Evolutionary conservation across 768 basidiomycete genomes (phyloP).

Genomic region (Vararia minispora): DNA sequence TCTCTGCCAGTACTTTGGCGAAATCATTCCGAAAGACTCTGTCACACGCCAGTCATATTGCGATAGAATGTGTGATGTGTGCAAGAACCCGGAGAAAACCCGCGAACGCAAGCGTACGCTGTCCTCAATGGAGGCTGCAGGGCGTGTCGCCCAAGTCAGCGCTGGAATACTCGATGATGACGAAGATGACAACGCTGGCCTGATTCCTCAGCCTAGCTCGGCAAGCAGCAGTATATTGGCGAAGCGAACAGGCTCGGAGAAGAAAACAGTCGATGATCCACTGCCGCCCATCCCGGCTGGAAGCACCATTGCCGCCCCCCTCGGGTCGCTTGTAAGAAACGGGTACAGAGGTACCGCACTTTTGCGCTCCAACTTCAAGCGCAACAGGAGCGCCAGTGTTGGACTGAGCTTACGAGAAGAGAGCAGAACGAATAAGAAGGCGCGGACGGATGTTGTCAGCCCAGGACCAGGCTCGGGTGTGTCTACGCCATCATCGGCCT

Average conservation of each 20-base stretch:
- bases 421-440: too few relatives aligned
- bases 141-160: slow-evolving; percentile 11
- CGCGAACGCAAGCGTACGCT: slow-evolving; percentile 37
- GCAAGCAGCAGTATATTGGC: background rate
- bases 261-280: too few relatives aligned
- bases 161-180: slow-evolving; percentile 17
- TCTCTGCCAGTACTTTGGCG: slow-evolving; percentile 77
- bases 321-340: too few relatives aligned
- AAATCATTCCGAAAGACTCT: slow-evolving; percentile 42
- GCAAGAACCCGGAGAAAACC: slow-evolving; percentile 67
- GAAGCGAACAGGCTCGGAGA: too few relatives aligned
- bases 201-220: background rate
- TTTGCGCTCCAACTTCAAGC: too few relatives aligned
- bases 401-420: too few relatives aligned
- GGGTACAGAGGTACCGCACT: too few relatives aligned
- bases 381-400: too few relatives aligned
- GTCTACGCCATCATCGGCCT: background rate
- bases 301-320: too few relatives aligned
- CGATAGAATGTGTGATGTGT: slow-evolving; percentile 77
- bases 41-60: slow-evolving; percentile 43
- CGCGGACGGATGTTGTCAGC: too few relatives aligned
- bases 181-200: slow-evolving; percentile 13
- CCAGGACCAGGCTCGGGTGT: background rate
- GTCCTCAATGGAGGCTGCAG: slow-evolving; percentile 27
- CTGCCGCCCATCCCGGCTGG: too few relatives aligned